Percentiles rank a stretch among this genome's conserved stretches.
phyloP scores from a whole-genome alignment of 305 asterid species.

The Solanum hybrid region DNA sequence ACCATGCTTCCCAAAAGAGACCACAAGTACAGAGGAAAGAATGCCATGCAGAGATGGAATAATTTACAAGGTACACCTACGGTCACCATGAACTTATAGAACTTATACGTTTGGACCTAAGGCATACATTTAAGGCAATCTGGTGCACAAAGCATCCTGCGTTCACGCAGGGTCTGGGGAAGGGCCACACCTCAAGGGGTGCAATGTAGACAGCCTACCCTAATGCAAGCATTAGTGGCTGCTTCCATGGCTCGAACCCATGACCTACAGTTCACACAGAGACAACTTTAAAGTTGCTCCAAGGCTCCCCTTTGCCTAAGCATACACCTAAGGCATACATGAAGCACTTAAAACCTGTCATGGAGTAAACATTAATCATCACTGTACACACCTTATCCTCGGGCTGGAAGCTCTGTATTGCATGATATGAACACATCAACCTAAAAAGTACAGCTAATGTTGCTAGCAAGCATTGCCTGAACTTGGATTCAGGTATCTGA shows the following conservation, averaged over 20 bases:
- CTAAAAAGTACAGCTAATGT: constrained; percentile 76
- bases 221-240: neutral
- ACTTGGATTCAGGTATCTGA: constrained; percentile 90
- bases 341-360: neutral
- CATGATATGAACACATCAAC: constrained; percentile 91
- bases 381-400: constrained; percentile 48
- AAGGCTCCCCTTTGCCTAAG: neutral
- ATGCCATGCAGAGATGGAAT: neutral
- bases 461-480: constrained; percentile 83
- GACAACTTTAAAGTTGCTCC: neutral
- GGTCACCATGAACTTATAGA: neutral
- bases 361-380: neutral
- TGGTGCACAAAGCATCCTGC: neutral
- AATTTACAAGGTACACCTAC: neutral
- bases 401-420: constrained; percentile 66
- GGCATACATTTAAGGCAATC: neutral
- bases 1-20: neutral
- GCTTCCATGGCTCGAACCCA: neutral
- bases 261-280: neutral
- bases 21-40: neutral
- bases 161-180: neutral
- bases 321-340: neutral
- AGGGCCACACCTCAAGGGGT: neutral
- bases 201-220: neutral
- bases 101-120: neutral